Base-by-base conservation (phyloP, 768 basidiomycete species). In the Lactarius trivialis region DNA sequence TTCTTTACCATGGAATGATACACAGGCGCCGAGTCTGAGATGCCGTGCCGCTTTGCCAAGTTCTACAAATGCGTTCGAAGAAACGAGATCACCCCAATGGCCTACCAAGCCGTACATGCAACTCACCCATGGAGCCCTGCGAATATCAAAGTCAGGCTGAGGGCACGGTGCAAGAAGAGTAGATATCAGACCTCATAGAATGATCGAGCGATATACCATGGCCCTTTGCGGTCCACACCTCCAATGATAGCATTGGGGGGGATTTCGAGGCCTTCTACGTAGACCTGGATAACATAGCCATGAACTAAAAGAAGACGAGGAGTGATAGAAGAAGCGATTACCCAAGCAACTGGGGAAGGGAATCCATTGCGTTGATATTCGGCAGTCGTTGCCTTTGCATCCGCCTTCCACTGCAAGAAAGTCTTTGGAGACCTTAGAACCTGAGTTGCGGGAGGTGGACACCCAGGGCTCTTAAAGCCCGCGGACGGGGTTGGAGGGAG, bases 1-100 rank as follows among this genome's bases (percentile, higher is more conserved):
- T 53, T 76, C 75, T 54, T 68, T 75, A 6, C 76, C 76, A 24
- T 71, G 71, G 57, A 65, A 76, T 28, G 70, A 68, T 19, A 77
- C 70, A 4, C 69, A 66, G 0, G 73, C 75, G 24, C 75, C 75
- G 24, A 67, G 3, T 14, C 68, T 69, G 24, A 62, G 41, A 32
- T 76, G 73, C 30, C 67, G 60, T 3, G 70, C 68, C 56, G 74
- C 73, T 65, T 73, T 76, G 6, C 75, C 75, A 17, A 77, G 65
- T 36, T 76, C 76, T 76, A 34, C n/a, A 41, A 39, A 34, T n/a
- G 17, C 26, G 45, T 34, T 50, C 30, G 53, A 28, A 14, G 1
- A n/a, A 32, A 32, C 17, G 4, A 26, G 45, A 36, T 32, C 7
- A 41, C 17, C 26, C 26, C 5, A 45, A 26, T 34, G 30, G 15